phyloP scores from a whole-genome alignment of 306 rosid species.

The Vicia villosa region DNA sequence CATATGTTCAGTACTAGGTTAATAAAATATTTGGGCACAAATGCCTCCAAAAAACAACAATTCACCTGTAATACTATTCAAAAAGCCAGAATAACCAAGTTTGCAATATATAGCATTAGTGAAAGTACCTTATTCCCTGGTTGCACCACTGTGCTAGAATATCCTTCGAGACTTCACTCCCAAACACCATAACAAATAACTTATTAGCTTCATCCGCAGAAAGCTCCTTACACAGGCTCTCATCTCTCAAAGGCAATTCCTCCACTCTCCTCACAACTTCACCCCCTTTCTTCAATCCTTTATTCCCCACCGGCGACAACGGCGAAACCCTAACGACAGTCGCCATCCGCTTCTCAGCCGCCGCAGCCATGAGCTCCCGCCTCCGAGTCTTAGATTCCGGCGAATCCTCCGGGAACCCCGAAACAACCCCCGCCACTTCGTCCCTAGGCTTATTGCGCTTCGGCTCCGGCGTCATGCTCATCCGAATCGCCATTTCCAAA shows the following conservation, averaged over 20 bases:
- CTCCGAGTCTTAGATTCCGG: slow-evolving; percentile 66
- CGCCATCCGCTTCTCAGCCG: slow-evolving; percentile 88
- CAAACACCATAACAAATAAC: slow-evolving; percentile 84
- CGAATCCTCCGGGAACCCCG: slow-evolving; percentile 56
- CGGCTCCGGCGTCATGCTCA: slow-evolving; percentile 96
- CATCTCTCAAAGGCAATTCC: slow-evolving; percentile 42
- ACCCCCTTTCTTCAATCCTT: slow-evolving; percentile 34
- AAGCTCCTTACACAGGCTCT: slow-evolving; percentile 59
- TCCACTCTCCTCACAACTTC: slow-evolving; percentile 48
- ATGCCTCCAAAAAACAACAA: neutral
- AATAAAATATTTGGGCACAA: neutral
- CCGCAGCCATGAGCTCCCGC: slow-evolving; percentile 92
- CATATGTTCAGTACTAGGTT: neutral
- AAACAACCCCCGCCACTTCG: slow-evolving; percentile 46
- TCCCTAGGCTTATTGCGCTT: slow-evolving; percentile 90
- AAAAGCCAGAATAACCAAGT: slow-evolving; percentile 12
- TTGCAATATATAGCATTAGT: neutral
- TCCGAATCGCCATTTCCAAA: slow-evolving; percentile 76
- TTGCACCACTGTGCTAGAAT: slow-evolving; percentile 95
- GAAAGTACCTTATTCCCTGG: slow-evolving; percentile 85
- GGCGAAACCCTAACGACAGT: slow-evolving; percentile 36
- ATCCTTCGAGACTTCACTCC: slow-evolving; percentile 71
- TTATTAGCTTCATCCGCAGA: slow-evolving; percentile 63
- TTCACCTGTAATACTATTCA: neutral
- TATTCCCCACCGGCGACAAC: neutral